These are phyloP conservation scores for Globisporangium nodosum DNA, from an alignment of 352 stramenopile genomes.

Conservation along the genomic window DNA sequence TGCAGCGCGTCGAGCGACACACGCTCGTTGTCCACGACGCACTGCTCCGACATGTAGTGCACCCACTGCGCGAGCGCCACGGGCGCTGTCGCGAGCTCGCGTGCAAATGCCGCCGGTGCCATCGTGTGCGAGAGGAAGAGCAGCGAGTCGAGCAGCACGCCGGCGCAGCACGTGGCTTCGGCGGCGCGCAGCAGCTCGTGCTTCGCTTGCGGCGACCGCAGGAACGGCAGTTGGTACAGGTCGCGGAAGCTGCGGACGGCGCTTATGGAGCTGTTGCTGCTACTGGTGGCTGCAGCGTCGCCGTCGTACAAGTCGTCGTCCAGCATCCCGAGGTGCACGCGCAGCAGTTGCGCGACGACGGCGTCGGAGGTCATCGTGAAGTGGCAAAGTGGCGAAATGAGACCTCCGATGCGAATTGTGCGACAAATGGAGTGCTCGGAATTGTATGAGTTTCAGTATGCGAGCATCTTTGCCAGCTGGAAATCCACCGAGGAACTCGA, in stretches of 20 bases:
- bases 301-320: slow-evolving; percentile 4
- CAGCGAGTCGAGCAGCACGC: slow-evolving; percentile 65
- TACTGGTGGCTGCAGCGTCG: background rate
- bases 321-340: slow-evolving; percentile 78
- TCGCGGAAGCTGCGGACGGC: slow-evolving; percentile 42
- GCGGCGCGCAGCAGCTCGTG: slow-evolving; percentile 39
- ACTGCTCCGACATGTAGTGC: slow-evolving; percentile 56
- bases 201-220: slow-evolving; percentile 38
- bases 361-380: slow-evolving; percentile 25
- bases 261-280: background rate
- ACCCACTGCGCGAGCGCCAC: slow-evolving; percentile 59
- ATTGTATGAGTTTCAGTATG: too few species aligned
- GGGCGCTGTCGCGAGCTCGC: slow-evolving; percentile 32
- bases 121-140: slow-evolving; percentile 79
- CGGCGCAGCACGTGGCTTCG: slow-evolving; percentile 41
- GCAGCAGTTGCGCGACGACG: slow-evolving; percentile 67
- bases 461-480: too few species aligned
- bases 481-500: too few species aligned
- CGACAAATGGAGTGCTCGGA: too few species aligned
- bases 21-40: slow-evolving; percentile 38
- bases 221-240: slow-evolving; percentile 33
- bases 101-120: slow-evolving; percentile 41
- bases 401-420: too few species aligned
- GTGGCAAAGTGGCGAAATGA: background rate
- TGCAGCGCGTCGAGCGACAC: slow-evolving; percentile 40